Percentiles rank a stretch among this genome's conserved stretches.
Conservation (phyloP, 2,329 filamentous ascomycete species). For the Talaromyces verruculosus region DNA sequence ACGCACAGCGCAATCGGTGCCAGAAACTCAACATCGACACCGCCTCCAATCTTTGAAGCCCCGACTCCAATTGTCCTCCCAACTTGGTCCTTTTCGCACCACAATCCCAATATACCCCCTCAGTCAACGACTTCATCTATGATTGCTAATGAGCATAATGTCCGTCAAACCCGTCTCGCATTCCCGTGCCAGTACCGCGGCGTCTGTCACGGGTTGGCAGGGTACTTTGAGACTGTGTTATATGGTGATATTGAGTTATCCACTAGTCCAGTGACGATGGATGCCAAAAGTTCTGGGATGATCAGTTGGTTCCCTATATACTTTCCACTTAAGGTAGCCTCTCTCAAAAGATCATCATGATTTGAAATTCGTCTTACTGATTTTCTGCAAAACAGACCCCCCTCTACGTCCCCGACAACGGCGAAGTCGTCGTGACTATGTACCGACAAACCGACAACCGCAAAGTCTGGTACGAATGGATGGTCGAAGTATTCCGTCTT, state of each 20-base stretch:
- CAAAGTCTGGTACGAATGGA: conserved; percentile 99
- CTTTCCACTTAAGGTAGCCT: conserved; percentile 82
- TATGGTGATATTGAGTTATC: conserved; percentile 85
- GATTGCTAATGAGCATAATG: conserved; percentile 88
- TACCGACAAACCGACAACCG: conserved; percentile 94
- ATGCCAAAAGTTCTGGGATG: conserved; percentile 93
- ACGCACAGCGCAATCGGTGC: conserved; percentile 24
- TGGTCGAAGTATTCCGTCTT: conserved; percentile 74
- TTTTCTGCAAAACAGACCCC: conserved; percentile 62
- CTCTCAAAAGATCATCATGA: not conserved
- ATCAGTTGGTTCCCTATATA: conserved; percentile 99
- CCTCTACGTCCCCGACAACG: conserved; percentile 78
- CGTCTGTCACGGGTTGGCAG: conserved; percentile 84
- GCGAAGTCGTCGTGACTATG: conserved; percentile 87
- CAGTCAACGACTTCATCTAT: conserved; percentile 34
- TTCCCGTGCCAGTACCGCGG: conserved; percentile 79
- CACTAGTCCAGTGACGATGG: conserved; percentile 88
- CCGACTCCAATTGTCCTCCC: conserved; percentile 43
- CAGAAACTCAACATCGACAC: conserved; percentile 29
- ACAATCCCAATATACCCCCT: conserved; percentile 40
- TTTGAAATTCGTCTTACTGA: not conserved
- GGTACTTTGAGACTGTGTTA: conserved; percentile 95
- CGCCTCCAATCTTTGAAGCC: conserved; percentile 34
- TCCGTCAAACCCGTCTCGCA: conserved; percentile 71
- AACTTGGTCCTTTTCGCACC: conserved; percentile 48